Base-by-base conservation (phyloP, 805 yeast species). In the Zygoascus tannicola region DNA sequence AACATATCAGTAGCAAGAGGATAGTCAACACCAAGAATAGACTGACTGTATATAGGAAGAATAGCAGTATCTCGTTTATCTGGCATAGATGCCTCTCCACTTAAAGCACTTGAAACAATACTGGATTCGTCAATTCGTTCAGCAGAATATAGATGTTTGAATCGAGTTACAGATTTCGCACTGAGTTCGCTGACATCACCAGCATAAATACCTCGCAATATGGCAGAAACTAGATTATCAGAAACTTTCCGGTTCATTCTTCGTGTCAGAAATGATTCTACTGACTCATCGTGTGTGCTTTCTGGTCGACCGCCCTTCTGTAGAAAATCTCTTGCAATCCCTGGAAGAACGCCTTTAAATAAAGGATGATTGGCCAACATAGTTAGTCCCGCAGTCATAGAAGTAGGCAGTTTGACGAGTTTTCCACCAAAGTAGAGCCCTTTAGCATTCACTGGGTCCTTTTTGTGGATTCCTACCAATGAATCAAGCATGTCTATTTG, bases 201-300 rank as follows among this genome's bases (percentile, higher is more conserved):
- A 1, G 94, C 96, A 60, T 87, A 90, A 1, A 92, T 78, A 0
- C 98, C 98, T 56, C 87, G 86, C 58, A 82, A 68, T 3, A 87
- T 64, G 0, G 95, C 97, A 61, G 95, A 83, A 18, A 83, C 63
- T 12, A 90, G 63, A 41, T 84, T 79, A 5, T 68, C 66, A 4
- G 81, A 61, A 8, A 64, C 43, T 1, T 57, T 55, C 5, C 68
- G 66, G 2, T 88, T 88, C 57, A 87, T 80, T 48, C 96, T 64
- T 50, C 97, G 67, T 2, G 66, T 56, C 30, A 88, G 58, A 55
- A 86, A 85, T 2, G 72, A 66, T 37, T 75, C 79, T 1, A 90
- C 78, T 7, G 81, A 70, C 63, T 87, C 96, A 57, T 88, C 97
- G 4, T 63, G 52, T 0, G 53, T 15, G 44, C 21, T 23, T 3